Conservation (phyloP, 129 eudicot genomes). For the Pseudognaphalium luteoalbum region DNA sequence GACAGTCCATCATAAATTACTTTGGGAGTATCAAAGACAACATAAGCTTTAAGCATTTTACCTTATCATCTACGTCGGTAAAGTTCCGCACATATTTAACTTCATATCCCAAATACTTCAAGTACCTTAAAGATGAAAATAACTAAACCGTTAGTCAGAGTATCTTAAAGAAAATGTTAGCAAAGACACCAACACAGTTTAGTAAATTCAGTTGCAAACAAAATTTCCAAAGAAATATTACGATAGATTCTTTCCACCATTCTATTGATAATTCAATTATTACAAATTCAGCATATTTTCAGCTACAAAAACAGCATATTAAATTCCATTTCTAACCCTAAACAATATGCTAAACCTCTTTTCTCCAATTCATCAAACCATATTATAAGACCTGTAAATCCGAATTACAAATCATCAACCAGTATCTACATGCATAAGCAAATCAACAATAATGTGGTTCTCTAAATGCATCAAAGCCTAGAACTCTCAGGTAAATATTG, state of each 20-base stretch:
- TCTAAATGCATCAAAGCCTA: not conserved
- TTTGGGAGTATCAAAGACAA: not conserved
- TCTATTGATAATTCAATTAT: not conserved
- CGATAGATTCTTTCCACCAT: not conserved
- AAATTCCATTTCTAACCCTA: not conserved
- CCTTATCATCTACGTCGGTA: slow-evolving; percentile 95
- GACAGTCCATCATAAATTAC: not conserved
- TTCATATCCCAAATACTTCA: slow-evolving; percentile 74
- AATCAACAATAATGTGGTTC: not conserved
- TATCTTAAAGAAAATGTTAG: not conserved
- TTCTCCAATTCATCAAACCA: not conserved
- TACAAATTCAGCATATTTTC: not conserved
- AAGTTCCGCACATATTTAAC: slow-evolving; percentile 80
- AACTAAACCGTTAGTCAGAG: not conserved
- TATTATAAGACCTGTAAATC: not conserved
- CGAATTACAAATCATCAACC: not conserved
- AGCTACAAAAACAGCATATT: no score
- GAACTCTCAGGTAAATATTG: not conserved
- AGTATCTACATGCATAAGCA: not conserved
- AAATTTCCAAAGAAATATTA: not conserved
- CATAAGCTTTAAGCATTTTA: slow-evolving; percentile 36
- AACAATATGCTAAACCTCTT: not conserved
- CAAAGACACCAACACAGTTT: not conserved
- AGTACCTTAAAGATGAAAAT: slow-evolving; percentile 46
- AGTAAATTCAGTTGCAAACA: slow-evolving; percentile 1